Evolutionary conservation across 139 green algal genomes (phyloP).

Genomic region (Tetraselmis chui): DNA sequence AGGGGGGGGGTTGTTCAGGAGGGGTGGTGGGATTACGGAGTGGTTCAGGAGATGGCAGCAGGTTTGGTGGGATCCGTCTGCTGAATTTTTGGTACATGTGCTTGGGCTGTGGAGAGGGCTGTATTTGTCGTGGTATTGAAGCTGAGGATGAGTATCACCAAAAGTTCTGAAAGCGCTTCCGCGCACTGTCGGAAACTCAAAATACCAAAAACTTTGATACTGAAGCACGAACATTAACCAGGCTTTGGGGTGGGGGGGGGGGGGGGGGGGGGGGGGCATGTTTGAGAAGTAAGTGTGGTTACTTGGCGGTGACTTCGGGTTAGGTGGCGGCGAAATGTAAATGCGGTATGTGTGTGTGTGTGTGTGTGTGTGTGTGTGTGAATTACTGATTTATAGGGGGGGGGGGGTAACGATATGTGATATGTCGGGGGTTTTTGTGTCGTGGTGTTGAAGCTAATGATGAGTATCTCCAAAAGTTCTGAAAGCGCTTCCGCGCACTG

Average conservation of each 20-base stretch:
- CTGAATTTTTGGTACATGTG: no score
- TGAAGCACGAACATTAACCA: neutral
- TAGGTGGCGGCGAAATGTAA: neutral
- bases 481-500: neutral
- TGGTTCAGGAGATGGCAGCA: no score
- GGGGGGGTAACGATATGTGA: no score
- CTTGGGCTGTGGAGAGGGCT: neutral
- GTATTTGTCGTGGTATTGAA: no score
- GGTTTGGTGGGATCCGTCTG: no score
- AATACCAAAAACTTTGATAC: conserved; percentile 1
- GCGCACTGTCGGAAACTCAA: neutral
- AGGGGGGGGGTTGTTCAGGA: neutral
- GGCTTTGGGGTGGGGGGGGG: neutral
- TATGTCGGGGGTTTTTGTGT: no score
- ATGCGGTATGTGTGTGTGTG: neutral
- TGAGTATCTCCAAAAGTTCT: neutral
- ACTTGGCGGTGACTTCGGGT: no score
- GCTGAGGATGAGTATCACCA: neutral
- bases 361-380: neutral
- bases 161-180: neutral
- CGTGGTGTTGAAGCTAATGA: neutral
- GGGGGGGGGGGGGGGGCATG: no score
- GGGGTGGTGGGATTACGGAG: no score
- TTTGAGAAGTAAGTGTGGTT: no score
- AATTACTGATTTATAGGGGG: neutral